phyloP scores from a whole-genome alignment of 2,329 filamentous ascomycete species.

The Hypomyces rosellus region DNA sequence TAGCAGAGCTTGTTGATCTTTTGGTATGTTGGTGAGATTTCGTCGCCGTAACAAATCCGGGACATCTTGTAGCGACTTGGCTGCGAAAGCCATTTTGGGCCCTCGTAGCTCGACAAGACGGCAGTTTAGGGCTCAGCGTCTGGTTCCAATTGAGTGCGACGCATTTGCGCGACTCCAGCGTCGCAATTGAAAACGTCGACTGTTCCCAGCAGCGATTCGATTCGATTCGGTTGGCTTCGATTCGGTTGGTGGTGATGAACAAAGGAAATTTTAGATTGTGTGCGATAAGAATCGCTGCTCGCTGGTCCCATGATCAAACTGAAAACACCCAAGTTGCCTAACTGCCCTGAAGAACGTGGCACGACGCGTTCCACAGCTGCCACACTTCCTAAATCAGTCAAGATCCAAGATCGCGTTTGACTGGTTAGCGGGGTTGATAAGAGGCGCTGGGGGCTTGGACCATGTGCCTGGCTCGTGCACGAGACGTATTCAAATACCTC shows the following conservation, averaged over 20 bases:
- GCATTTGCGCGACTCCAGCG: background rate
- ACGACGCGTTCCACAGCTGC: too few relatives aligned
- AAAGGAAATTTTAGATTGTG: too few relatives aligned
- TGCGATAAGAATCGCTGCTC: too few relatives aligned
- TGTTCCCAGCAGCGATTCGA: too few relatives aligned
- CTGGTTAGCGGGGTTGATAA: background rate
- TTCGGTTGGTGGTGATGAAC: too few relatives aligned
- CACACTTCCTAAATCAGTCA: background rate
- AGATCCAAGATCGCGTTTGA: background rate
- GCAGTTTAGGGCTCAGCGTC: too few relatives aligned
- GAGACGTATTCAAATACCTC: background rate
- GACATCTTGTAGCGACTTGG: slow-evolving; percentile 19
- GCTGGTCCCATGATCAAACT: too few relatives aligned
- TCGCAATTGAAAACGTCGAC: background rate
- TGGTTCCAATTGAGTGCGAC: background rate
- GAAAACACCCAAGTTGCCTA: too few relatives aligned
- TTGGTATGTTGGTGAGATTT: slow-evolving; percentile 27
- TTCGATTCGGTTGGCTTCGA: too few relatives aligned
- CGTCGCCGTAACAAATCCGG: slow-evolving; percentile 21
- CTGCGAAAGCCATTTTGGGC: slow-evolving; percentile 20
- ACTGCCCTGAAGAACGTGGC: too few relatives aligned
- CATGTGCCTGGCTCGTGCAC: background rate
- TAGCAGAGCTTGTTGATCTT: slow-evolving; percentile 33
- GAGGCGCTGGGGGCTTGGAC: background rate
- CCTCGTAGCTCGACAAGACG: too few relatives aligned